phyloP scores from a whole-genome alignment of 2,329 filamentous ascomycete species.

The Dactylellina haptotyla region DNA sequence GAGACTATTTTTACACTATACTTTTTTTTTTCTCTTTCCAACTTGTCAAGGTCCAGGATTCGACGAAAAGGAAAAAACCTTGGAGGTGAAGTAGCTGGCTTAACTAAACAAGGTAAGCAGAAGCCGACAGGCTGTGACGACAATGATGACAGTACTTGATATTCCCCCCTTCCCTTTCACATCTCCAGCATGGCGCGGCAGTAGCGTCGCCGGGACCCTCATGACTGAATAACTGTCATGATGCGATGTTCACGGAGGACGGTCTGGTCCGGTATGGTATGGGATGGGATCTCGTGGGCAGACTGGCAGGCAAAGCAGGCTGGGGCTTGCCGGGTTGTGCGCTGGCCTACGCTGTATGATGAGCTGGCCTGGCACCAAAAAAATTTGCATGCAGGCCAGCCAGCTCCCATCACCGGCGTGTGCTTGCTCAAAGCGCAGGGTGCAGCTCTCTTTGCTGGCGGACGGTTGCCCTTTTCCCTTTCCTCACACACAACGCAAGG shows the following conservation, averaged over 20 bases:
- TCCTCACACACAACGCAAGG: conserved; percentile 33
- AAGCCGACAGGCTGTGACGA: conserved; percentile 51
- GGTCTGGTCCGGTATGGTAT: background rate
- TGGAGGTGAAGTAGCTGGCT: conserved; percentile 46
- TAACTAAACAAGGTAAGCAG: conserved; percentile 53
- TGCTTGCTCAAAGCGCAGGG: background rate
- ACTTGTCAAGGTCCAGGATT: conserved; percentile 39
- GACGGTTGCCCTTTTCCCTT: background rate
- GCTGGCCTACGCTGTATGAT: conserved; percentile 29
- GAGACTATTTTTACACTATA: conserved; percentile 51
- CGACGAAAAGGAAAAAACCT: conserved; percentile 46
- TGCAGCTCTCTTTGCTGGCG: background rate
- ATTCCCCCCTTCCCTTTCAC: conserved; percentile 18
- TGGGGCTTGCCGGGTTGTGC: conserved; percentile 24
- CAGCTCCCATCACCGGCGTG: background rate
- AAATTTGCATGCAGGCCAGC: conserved; percentile 20
- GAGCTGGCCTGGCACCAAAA: conserved; percentile 33
- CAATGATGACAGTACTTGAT: conserved; percentile 48
- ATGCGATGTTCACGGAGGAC: background rate
- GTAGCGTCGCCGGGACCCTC: conserved; percentile 20
- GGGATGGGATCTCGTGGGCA: background rate
- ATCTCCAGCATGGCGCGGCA: conserved; percentile 37
- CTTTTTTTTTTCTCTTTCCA: conserved; percentile 15
- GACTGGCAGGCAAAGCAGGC: background rate
- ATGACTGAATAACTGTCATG: background rate